Evolutionary conservation across 305 asterid genomes (phyloP).

Genomic region (Nicotiana rustica): DNA sequence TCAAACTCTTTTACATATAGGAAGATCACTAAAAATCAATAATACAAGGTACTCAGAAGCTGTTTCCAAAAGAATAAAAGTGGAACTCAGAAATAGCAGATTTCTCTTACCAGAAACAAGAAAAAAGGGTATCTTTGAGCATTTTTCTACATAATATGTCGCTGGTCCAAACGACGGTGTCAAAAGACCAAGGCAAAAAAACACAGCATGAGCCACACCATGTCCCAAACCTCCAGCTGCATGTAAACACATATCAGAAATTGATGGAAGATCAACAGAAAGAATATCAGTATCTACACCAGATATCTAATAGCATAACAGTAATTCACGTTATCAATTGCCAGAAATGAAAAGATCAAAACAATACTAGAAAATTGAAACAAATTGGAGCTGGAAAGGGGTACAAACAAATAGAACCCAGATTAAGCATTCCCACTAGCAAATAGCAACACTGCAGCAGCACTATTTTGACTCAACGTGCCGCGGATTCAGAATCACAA

Average conservation of each 20-base stretch:
- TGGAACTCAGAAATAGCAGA: background rate
- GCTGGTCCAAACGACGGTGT: conserved; percentile 99
- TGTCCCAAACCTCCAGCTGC: conserved; percentile 99
- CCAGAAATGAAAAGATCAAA: conserved; percentile 13
- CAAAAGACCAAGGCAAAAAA: conserved; percentile 93
- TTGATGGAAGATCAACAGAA: background rate
- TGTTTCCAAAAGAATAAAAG: conserved; percentile 5
- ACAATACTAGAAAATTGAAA: background rate
- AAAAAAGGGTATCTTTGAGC: conserved; percentile 87
- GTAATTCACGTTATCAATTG: background rate
- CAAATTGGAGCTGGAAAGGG: conserved; percentile 8
- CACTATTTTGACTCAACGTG: background rate
- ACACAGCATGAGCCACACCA: conserved; percentile 97
- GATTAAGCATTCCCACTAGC: background rate
- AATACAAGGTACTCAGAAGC: background rate
- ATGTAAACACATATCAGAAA: conserved; percentile 20
- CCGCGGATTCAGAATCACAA: background rate
- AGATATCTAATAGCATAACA: conserved; percentile 5
- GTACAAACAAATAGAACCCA: background rate
- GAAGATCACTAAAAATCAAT: background rate
- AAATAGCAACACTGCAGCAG: background rate
- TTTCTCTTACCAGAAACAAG: conserved; percentile 82
- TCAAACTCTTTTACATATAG: background rate
- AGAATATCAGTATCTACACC: background rate
- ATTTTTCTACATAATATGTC: conserved; percentile 89